These are phyloP conservation scores for Lumnitzera littorea DNA, from an alignment of 345 rosid genomes.

Conservation along the genomic window DNA sequence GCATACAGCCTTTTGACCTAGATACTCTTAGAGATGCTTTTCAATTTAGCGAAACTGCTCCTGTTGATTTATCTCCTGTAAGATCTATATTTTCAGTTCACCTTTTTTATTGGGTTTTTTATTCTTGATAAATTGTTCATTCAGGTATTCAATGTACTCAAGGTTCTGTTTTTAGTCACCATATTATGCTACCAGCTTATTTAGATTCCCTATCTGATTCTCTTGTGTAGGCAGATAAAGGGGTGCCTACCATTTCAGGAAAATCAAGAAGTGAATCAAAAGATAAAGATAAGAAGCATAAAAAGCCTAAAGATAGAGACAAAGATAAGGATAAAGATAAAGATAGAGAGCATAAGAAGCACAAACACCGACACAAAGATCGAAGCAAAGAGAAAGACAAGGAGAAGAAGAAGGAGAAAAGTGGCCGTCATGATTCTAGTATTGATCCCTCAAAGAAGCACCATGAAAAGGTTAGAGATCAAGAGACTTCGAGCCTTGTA, in stretches of 20 bases:
- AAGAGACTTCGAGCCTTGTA: neutral
- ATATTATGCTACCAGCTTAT: neutral
- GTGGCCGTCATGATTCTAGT: conserved; percentile 68
- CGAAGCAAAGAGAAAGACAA: conserved; percentile 77
- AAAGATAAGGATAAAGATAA: conserved; percentile 85
- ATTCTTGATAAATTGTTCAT: no score
- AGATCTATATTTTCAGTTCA: conserved; percentile 17
- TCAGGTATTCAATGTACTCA: no score
- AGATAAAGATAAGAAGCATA: conserved; percentile 91
- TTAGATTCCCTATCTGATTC: neutral
- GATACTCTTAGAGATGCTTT: conserved; percentile 72
- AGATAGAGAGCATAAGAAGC: conserved; percentile 92
- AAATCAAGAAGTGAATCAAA: conserved; percentile 71
- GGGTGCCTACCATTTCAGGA: conserved; percentile 65
- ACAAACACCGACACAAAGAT: conserved; percentile 78
- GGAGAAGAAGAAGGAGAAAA: conserved; percentile 74
- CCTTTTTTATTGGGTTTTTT: neutral
- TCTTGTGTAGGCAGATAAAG: conserved; percentile 60
- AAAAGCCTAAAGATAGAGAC: conserved; percentile 77
- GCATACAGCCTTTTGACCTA: conserved; percentile 66
- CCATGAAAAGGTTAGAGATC: conserved; percentile 66
- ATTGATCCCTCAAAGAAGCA: conserved; percentile 72
- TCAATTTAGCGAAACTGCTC: conserved; percentile 54
- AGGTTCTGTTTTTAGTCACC: neutral
- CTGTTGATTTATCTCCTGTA: conserved; percentile 60